phyloP scores from a whole-genome alignment of 2,329 filamentous ascomycete species.

The Verticillium zaregamsianum region DNA sequence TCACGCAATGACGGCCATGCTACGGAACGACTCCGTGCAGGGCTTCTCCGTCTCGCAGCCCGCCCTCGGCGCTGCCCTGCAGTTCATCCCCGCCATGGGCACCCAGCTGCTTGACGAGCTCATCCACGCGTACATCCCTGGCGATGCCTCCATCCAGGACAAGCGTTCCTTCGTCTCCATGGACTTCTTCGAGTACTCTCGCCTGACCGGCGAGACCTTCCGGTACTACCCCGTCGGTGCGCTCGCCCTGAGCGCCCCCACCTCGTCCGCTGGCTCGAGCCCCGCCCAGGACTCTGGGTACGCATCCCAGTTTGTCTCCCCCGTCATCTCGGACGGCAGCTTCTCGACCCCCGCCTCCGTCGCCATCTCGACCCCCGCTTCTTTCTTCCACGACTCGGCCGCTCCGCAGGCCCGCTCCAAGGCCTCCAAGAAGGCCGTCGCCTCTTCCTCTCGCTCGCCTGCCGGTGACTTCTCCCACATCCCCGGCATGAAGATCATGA shows the following conservation, averaged over 20 bases:
- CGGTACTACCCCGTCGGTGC: conserved; percentile 55
- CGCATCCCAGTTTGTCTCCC: conserved; percentile 43
- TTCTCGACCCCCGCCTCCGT: conserved; percentile 29
- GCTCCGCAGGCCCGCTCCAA: conserved; percentile 21
- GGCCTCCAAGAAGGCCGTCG: conserved; percentile 17
- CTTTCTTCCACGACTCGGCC: conserved; percentile 20
- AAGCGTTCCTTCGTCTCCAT: conserved; percentile 55
- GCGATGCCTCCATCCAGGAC: conserved; percentile 48
- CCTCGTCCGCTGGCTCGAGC: conserved; percentile 42
- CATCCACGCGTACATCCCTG: conserved; percentile 54
- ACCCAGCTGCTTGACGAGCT: conserved; percentile 56
- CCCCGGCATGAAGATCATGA: conserved; percentile 65
- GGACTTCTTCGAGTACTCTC: conserved; percentile 53
- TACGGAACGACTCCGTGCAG: conserved; percentile 32
- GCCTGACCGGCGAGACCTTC: conserved; percentile 51
- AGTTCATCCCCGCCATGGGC: conserved; percentile 65
- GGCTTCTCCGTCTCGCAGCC: conserved; percentile 60
- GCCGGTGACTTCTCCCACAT: conserved; percentile 45
- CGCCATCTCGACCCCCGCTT: conserved; percentile 23
- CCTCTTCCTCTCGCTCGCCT: conserved; percentile 12
- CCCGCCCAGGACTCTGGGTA: conserved; percentile 40
- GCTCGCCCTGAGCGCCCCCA: conserved; percentile 26
- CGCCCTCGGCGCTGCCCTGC: conserved; percentile 48
- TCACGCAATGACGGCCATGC: conserved; percentile 29
- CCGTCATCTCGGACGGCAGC: conserved; percentile 42